Conservation (phyloP, 306 rosid species). For the Cucurbita moschata region DNA sequence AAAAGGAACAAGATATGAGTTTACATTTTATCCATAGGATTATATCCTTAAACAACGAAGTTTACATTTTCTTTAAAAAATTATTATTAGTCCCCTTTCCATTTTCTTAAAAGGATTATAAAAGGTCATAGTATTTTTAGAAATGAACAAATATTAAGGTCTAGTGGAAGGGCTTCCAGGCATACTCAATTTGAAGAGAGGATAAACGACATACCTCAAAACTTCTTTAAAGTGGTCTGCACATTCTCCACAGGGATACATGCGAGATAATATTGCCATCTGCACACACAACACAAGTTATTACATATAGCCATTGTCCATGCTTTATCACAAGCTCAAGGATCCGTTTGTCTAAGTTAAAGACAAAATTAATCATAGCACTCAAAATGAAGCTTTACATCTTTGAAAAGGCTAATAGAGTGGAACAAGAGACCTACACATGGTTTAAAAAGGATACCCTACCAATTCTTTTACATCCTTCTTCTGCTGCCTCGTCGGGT, state of each 20-base stretch:
- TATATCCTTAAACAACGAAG: background rate
- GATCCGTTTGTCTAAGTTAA: background rate
- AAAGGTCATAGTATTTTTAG: background rate
- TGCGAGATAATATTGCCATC: slow-evolving; percentile 66
- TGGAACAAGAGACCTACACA: slow-evolving; percentile 1
- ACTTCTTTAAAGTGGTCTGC: slow-evolving; percentile 86
- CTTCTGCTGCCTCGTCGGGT: slow-evolving; percentile 95
- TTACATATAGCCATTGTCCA: background rate
- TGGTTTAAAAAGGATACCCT: background rate
- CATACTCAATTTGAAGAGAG: background rate
- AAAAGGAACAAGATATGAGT: background rate
- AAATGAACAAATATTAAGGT: background rate
- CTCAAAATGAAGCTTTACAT: background rate
- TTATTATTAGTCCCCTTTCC: no score
- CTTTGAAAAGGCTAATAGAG: background rate
- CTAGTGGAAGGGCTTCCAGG: background rate
- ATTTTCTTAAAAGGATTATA: background rate
- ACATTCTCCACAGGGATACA: slow-evolving; percentile 85
- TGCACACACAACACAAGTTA: slow-evolving; percentile 16
- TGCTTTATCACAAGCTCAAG: background rate
- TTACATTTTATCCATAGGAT: background rate
- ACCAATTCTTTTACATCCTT: slow-evolving; percentile 92
- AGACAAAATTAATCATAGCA: background rate
- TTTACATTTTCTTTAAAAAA: background rate
- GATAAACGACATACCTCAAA: slow-evolving; percentile 36